Base-by-base conservation (phyloP, 2,329 filamentous ascomycete species). In the Cladosporium sphaerospermum region DNA sequence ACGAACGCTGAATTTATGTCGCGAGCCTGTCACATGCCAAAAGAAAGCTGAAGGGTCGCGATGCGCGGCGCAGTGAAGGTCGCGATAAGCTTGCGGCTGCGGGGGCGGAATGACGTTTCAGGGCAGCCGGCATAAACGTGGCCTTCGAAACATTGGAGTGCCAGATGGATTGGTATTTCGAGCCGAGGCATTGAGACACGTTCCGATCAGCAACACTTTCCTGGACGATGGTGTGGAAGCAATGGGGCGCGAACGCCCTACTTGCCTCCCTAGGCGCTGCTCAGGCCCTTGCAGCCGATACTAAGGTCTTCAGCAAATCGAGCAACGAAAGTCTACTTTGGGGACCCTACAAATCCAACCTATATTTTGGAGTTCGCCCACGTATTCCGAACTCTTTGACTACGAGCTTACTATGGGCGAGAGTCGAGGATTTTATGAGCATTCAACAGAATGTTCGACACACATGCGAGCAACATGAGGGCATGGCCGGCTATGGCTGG, bases 401-500 rank as follows among this genome's bases (percentile, higher is more conserved):
- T 71, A 84, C 88, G 2, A 90, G 88, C 1, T 75, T 99, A 67
- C 82, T 97, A 75, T 99, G 93, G 93, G 83, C 84, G 4, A 86
- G 86, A 62, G 84, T 95, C 13, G 89, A 97, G 64, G 80, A 85
- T 61, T 96, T 85, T 70, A 73, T 77, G 40, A 82, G 83, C 56
- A 81, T 91, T 51, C 88, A 93, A 67, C 73, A 83, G 56, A 88
- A 85, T 62, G 86, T 96, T 63, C 84, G 93, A 59, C 90, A 96
- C 69, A 96, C 93, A 0, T 99, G 93, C 73, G 93, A 97, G 70
- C 93, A 99, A 69, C 82, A 93, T 69, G 89, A 95, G 68, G 87
- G 87, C 59, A 95, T 99, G 80, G 86, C 83, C 45, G 92, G 92
- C 53, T 99, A 99, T 69, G 93, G 93, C 57, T 99, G 93, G 93